A percentile compares a stretch with the other conserved stretches of the same genome.
These are phyloP conservation scores for Maudiozyma turicensis DNA, from an alignment of 805 yeast species.

Conservation along the genomic window DNA sequence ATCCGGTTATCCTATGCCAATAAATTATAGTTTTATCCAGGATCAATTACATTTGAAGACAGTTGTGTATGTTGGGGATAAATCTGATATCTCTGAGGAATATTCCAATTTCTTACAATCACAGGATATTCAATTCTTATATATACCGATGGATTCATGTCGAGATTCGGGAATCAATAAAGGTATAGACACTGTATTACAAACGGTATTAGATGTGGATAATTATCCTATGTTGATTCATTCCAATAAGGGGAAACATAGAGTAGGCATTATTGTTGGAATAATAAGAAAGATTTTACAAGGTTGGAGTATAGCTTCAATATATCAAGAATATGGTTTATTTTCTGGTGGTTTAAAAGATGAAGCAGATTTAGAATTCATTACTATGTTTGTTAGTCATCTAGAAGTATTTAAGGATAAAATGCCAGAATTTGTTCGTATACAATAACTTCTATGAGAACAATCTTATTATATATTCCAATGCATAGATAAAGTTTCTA, in stretches of 20 bases:
- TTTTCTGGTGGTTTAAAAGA: slow-evolving; percentile 85
- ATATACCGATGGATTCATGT: slow-evolving; percentile 60
- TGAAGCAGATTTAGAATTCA: slow-evolving; percentile 82
- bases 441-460: not conserved
- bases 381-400: slow-evolving; percentile 69
- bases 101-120: slow-evolving; percentile 60
- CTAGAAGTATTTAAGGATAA: slow-evolving; percentile 38
- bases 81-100: slow-evolving; percentile 40
- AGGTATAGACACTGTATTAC: slow-evolving; percentile 47
- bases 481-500: no score
- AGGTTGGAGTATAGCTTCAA: slow-evolving; percentile 90
- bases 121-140: slow-evolving; percentile 45
- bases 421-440: slow-evolving; percentile 55
- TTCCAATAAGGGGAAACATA: slow-evolving; percentile 94
- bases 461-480: not conserved
- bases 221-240: slow-evolving; percentile 86
- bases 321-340: slow-evolving; percentile 86
- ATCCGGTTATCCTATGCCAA: slow-evolving; percentile 88
- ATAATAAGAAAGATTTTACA: slow-evolving; percentile 75
- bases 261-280: slow-evolving; percentile 92
- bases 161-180: slow-evolving; percentile 60
- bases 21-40: slow-evolving; percentile 69
- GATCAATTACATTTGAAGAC: slow-evolving; percentile 59
- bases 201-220: slow-evolving; percentile 46
- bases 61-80: slow-evolving; percentile 77